A percentile compares a stretch with the other conserved stretches of the same genome.
Conservation (phyloP, 1,284 basidiomycete species). For the Baeospora myosura region DNA sequence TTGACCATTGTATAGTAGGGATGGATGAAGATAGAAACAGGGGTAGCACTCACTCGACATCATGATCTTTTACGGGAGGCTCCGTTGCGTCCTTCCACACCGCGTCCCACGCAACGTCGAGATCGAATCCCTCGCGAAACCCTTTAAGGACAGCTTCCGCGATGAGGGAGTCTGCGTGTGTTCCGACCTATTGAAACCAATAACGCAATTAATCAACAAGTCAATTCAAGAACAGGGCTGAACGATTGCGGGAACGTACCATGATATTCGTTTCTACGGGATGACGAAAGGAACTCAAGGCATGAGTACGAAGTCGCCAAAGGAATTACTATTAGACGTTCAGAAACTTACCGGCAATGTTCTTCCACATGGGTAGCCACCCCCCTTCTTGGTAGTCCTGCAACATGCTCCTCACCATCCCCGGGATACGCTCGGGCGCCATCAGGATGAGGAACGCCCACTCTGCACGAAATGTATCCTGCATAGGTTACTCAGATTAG, state of each 20-base stretch:
- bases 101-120: constrained; percentile 63
- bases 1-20: too few species aligned
- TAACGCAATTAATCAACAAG: too few species aligned
- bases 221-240: too few species aligned
- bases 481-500: background rate
- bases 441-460: constrained; percentile 77
- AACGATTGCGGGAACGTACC: too few species aligned
- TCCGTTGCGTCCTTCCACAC: constrained; percentile 71
- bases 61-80: constrained; percentile 57
- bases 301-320: background rate
- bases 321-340: background rate
- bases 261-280: constrained; percentile 66
- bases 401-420: constrained; percentile 75
- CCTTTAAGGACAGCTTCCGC: constrained; percentile 72
- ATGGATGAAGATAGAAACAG: too few species aligned
- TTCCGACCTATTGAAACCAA: constrained; percentile 29
- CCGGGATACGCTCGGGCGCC: constrained; percentile 66
- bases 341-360: constrained; percentile 68
- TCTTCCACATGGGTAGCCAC: constrained; percentile 90
- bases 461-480: constrained; percentile 75
- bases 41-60: background rate
- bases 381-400: constrained; percentile 75
- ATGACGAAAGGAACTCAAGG: background rate
- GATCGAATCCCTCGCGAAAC: constrained; percentile 50
- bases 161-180: constrained; percentile 75